phyloP scores from a whole-genome alignment of 768 basidiomycete species.

The Naganishia kalamii region DNA sequence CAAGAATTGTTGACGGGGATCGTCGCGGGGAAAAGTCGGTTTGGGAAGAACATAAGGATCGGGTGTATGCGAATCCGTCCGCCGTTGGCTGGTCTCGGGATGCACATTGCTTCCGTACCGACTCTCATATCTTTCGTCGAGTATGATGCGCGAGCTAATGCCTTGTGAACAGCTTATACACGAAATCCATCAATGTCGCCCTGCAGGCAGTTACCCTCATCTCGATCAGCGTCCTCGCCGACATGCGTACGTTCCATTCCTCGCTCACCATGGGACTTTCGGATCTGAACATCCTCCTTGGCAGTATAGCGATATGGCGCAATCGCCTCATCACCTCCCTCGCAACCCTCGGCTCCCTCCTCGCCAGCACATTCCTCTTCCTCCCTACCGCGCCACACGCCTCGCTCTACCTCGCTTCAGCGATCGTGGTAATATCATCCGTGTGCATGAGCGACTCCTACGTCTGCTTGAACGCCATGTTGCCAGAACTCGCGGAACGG shows the following conservation, averaged over 20 bases:
- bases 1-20: too few relatives aligned
- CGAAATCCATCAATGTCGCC: constrained; percentile 79
- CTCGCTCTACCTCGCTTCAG: constrained; percentile 59
- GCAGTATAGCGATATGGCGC: constrained; percentile 59
- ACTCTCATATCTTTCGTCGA: background rate
- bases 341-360: constrained; percentile 63
- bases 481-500: constrained; percentile 51
- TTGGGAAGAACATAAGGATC: too few relatives aligned
- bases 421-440: constrained; percentile 71
- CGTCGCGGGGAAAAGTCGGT: too few relatives aligned
- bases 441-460: constrained; percentile 77
- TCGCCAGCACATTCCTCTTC: constrained; percentile 65
- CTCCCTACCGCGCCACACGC: constrained; percentile 62
- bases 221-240: constrained; percentile 85
- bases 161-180: constrained; percentile 60
- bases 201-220: constrained; percentile 91
- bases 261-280: background rate
- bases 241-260: constrained; percentile 61
- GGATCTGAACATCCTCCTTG: background rate
- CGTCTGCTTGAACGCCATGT: constrained; percentile 86
- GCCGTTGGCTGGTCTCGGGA: too few relatives aligned
- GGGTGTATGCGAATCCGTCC: too few relatives aligned
- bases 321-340: constrained; percentile 72
- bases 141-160: background rate
- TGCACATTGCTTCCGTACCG: background rate